Base-by-base conservation (phyloP, 2,329 filamentous ascomycete genomes). In the Curvularia verruculosa region DNA sequence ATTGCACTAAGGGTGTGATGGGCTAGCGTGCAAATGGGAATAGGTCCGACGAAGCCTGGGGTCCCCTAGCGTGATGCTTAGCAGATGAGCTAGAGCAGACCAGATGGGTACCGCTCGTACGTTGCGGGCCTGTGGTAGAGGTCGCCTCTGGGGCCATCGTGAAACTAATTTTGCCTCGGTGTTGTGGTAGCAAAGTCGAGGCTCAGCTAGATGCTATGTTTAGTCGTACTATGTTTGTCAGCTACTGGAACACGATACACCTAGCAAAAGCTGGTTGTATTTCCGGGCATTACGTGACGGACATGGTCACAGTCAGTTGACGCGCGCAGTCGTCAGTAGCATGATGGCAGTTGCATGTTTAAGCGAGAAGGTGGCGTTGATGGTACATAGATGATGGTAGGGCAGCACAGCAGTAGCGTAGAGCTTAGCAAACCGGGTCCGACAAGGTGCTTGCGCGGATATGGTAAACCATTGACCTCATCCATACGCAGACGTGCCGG, bases 81-180 rank as follows among this genome's bases (percentile, higher is more conserved):
- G 63, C 45, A 52, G 39, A 26, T 29, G 51, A 56, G 49, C 60
- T 67, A 64, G 58, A 59, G 47, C 56, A 62, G 51, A 60, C 66
- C 55, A 67, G 56, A 62, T 41, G 50, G 48, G 56, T 41, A 41
- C 60, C 57, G 52, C 36, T 56, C 40, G 54, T 51, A 55, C 50
- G 49, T 45, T 49, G 46, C 37, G 55, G 52, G 53, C 41, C 56
- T 45, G 43, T 47, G 52, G 56, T 58, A 40, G 36, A 37, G 19
- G 59, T 54, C 43, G 52, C 13, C 52, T 36, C 43, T 46, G 54
- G 47, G 45, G 45, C 52, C 37, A 50, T 54, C 34, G 31, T 54
- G 50, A 31, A 26, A 49, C 50, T 49, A 54, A 28, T 41, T 23
- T 28, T 43, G 40, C 46, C 21, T 31, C 28, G 49, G 39, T 37